These are phyloP conservation scores for Litchi chinensis DNA, from an alignment of 345 rosid genomes.

Conservation along the genomic window DNA sequence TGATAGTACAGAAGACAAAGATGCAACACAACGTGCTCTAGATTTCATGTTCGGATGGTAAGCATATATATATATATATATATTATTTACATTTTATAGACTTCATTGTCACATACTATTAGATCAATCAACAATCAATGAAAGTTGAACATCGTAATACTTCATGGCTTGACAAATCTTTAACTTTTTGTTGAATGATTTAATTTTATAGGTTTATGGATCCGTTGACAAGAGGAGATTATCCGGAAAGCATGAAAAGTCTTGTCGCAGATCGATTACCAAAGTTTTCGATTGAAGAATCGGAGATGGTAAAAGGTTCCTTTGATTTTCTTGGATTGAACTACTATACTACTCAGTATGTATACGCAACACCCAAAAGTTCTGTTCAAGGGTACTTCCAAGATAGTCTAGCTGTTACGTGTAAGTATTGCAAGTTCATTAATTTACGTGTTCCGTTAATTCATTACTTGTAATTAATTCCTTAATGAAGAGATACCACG, in stretches of 20 bases:
- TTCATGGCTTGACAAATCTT: too few relatives aligned
- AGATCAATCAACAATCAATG: too few relatives aligned
- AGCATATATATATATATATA: too few relatives aligned
- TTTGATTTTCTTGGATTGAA: conserved; percentile 45
- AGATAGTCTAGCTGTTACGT: background rate
- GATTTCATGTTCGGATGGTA: conserved; percentile 50
- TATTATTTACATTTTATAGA: too few relatives aligned
- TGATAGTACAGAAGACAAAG: conserved; percentile 34
- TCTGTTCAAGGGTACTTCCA: background rate
- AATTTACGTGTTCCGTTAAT: too few relatives aligned
- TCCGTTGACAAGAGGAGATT: conserved; percentile 38
- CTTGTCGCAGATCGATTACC: conserved; percentile 37
- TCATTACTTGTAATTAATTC: too few relatives aligned
- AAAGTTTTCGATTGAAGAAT: conserved; percentile 30
- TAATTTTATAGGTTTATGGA: conserved; percentile 38
- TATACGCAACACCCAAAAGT: background rate
- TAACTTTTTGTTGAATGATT: too few relatives aligned
- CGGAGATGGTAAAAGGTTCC: conserved; percentile 27
- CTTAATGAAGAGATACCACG: too few relatives aligned
- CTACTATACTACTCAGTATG: conserved; percentile 42
- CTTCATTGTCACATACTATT: too few relatives aligned
- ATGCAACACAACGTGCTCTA: conserved; percentile 36
- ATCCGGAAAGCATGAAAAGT: conserved; percentile 36
- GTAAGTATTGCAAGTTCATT: background rate
- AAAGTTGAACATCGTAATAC: too few relatives aligned